phyloP scores from a whole-genome alignment of 2,329 filamentous ascomycete genomes.

The Geosmithia putterillii region DNA sequence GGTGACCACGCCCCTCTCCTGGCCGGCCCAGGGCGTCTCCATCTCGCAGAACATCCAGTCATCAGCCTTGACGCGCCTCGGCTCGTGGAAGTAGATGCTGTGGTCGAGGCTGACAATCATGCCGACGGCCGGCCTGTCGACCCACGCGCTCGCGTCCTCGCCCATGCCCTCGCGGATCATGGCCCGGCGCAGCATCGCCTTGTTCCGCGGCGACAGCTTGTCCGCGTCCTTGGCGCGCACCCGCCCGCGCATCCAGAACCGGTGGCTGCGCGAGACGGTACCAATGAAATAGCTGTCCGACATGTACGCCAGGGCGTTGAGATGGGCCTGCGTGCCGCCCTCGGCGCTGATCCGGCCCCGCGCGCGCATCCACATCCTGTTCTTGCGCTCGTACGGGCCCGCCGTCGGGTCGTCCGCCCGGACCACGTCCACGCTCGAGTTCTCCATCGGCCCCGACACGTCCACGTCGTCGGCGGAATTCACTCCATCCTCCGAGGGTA shows the following conservation, averaged over 20 bases:
- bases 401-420: conserved; percentile 23
- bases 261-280: conserved; percentile 70
- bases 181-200: conserved; percentile 16
- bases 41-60: conserved; percentile 76
- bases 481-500: conserved; percentile 24
- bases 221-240: conserved; percentile 40
- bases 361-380: conserved; percentile 63
- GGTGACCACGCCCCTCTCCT: conserved; percentile 63
- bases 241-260: conserved; percentile 64
- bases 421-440: conserved; percentile 26
- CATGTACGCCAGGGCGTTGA: conserved; percentile 85
- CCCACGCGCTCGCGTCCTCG: conserved; percentile 30
- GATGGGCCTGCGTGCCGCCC: conserved; percentile 68
- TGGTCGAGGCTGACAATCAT: conserved; percentile 82
- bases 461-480: conserved; percentile 18
- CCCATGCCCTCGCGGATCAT: conserved; percentile 29
- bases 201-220: conserved; percentile 24
- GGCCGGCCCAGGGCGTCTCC: conserved; percentile 68
- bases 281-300: conserved; percentile 90
- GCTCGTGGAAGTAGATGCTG: conserved; percentile 56
- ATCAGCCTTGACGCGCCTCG: conserved; percentile 42
- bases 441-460: conserved; percentile 27
- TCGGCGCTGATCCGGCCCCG: conserved; percentile 59
- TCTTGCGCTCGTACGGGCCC: conserved; percentile 52
- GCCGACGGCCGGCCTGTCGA: conserved; percentile 48